Percentiles rank a stretch among this genome's conserved stretches.
These are phyloP conservation scores for Dothistroma septosporum DNA, from an alignment of 2,329 filamentous ascomycete genomes.

Conservation along the genomic window DNA sequence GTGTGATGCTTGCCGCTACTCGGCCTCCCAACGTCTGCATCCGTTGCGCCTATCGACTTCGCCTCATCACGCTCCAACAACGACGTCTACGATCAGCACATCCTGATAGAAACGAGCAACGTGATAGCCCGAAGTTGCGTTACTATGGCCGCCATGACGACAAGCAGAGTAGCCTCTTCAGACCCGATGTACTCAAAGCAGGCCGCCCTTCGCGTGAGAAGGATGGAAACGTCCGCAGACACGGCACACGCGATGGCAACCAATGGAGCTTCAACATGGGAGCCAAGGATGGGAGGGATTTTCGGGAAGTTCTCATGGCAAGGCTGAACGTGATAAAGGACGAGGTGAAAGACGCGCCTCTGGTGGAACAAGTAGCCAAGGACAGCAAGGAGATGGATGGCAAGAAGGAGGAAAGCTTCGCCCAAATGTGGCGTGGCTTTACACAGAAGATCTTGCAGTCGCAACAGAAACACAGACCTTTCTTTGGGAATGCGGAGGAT, in stretches of 20 bases:
- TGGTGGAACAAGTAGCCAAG: constrained; percentile 29
- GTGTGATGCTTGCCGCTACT: constrained; percentile 18
- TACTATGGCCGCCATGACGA: background rate
- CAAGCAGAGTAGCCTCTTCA: background rate
- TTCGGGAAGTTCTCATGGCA: constrained; percentile 24
- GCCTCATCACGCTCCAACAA: constrained; percentile 27
- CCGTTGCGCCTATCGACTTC: constrained; percentile 38
- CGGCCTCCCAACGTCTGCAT: constrained; percentile 33
- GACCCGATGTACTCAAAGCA: background rate
- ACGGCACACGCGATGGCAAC: background rate
- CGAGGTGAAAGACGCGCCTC: constrained; percentile 32
- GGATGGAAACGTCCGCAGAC: background rate
- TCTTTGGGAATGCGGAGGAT: background rate
- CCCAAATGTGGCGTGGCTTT: constrained; percentile 28
- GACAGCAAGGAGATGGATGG: constrained; percentile 26
- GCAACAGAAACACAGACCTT: constrained; percentile 13
- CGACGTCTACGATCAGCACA: constrained; percentile 26
- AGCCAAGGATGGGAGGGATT: constrained; percentile 8
- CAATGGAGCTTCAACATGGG: constrained; percentile 8
- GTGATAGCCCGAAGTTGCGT: background rate
- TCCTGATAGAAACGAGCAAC: background rate
- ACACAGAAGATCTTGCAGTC: constrained; percentile 39
- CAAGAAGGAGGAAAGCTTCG: constrained; percentile 21
- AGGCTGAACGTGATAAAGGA: constrained; percentile 23
- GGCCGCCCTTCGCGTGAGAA: background rate